Conservation (phyloP, 73 alveolate species). For the Stentor coeruleus region DNA sequence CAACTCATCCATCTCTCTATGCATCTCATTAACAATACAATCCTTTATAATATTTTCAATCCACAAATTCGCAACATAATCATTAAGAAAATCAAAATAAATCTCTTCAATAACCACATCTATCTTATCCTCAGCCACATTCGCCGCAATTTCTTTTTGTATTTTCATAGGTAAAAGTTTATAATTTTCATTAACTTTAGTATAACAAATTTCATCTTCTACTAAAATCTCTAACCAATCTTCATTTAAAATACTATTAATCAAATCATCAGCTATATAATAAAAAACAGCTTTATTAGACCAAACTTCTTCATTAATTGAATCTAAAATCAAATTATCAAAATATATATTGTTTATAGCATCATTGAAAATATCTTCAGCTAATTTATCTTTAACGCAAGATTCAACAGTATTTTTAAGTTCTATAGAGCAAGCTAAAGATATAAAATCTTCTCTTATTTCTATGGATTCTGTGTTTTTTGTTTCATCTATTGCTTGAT, state of each 20-base stretch:
- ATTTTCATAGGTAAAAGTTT: slow-evolving; percentile 15
- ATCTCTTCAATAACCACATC: neutral
- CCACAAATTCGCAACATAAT: slow-evolving; percentile 19
- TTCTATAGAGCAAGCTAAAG: neutral
- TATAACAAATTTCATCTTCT: neutral
- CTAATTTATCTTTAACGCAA: neutral
- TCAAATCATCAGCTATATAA: neutral
- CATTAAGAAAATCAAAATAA: neutral
- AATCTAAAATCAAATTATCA: neutral
- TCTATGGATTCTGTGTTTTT: neutral
- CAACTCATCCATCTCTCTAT: slow-evolving; percentile 1
- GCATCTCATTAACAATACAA: neutral
- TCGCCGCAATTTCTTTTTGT: neutral
- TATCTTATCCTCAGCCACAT: neutral
- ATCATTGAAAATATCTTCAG: neutral
- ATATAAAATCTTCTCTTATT: neutral
- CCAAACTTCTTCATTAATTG: neutral
- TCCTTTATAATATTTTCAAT: neutral
- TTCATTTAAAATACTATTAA: neutral
- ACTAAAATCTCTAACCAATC: slow-evolving; percentile 10
- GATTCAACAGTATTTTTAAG: neutral
- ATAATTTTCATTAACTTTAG: neutral
- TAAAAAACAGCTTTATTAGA: neutral
- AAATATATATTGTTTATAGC: neutral
- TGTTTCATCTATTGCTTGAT: neutral